These are phyloP conservation scores for Thraustochytrium striatum DNA, from an alignment of 352 stramenopile genomes.

Conservation along the genomic window DNA sequence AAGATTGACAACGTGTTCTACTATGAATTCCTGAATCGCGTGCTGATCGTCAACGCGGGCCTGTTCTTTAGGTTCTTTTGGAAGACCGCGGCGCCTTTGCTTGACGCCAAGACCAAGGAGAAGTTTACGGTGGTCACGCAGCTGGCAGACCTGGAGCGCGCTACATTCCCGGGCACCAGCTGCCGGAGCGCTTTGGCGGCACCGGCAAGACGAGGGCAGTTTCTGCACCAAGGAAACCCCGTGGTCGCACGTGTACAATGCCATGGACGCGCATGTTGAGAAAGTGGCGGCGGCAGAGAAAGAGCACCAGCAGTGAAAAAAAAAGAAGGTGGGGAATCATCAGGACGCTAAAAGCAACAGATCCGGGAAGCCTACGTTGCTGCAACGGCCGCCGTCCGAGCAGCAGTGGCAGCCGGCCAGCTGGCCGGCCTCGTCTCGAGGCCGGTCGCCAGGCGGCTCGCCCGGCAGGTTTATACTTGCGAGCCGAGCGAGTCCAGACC, in stretches of 20 bases:
- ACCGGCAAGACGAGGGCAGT: constrained; percentile 11
- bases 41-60: constrained; percentile 38
- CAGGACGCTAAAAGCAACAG: neutral
- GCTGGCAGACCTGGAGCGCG: neutral
- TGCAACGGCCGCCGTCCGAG: neutral
- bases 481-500: too few species aligned
- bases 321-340: neutral
- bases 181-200: constrained; percentile 35
- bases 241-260: constrained; percentile 30
- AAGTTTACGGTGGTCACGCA: constrained; percentile 21
- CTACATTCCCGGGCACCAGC: constrained; percentile 18
- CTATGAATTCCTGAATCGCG: constrained; percentile 29
- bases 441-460: neutral
- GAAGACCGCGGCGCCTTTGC: constrained; percentile 15
- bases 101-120: constrained; percentile 24
- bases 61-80: constrained; percentile 44
- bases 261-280: neutral
- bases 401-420: neutral
- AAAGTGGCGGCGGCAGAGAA: neutral
- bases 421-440: neutral
- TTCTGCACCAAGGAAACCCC: constrained; percentile 27
- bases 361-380: neutral
- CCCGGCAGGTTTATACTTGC: too few species aligned
- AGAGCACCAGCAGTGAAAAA: neutral
- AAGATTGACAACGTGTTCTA: constrained; percentile 41